A percentile compares a stretch with the other conserved stretches of the same genome.
phyloP scores from a whole-genome alignment of 2,329 filamentous ascomycete genomes.

The Cytospora mali region DNA sequence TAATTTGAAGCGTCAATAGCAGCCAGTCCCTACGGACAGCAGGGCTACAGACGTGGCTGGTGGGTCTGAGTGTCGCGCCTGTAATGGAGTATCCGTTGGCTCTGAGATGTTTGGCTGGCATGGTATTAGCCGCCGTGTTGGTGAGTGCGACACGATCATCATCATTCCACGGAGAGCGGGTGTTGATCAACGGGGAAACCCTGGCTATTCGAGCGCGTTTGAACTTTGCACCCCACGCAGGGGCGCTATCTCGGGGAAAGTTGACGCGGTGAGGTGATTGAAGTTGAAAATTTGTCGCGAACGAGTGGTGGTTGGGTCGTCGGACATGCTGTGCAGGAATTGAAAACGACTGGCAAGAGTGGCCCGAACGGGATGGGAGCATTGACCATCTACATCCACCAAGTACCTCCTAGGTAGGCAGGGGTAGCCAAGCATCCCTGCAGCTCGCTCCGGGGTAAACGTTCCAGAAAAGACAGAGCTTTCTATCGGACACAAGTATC shows the following conservation, averaged over 20 bases:
- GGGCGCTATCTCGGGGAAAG: not conserved
- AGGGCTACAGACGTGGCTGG: conserved; percentile 14
- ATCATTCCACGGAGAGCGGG: not conserved
- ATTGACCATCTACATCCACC: conserved; percentile 12
- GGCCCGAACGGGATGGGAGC: conserved; percentile 7
- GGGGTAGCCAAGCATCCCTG: conserved; percentile 9
- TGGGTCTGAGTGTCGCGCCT: conserved; percentile 3
- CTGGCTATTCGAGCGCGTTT: too few species aligned
- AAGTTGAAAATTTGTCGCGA: not conserved
- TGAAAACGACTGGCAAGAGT: conserved; percentile 11
- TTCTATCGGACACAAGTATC: conserved; percentile 6
- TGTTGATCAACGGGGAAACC: not conserved
- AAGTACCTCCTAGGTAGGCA: conserved; percentile 14
- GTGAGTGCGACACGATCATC: not conserved
- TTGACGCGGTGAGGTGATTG: not conserved
- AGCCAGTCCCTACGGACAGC: conserved; percentile 11
- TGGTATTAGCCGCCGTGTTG: conserved; percentile 10
- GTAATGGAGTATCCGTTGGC: conserved; percentile 5
- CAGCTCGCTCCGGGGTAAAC: conserved; percentile 1
- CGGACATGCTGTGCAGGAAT: conserved; percentile 6
- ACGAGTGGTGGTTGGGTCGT: conserved; percentile 10
- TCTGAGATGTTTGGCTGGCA: conserved; percentile 6
- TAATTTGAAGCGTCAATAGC: conserved; percentile 2
- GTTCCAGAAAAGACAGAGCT: conserved; percentile 10
- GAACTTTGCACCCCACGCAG: not conserved